Percentiles rank a stretch among this genome's conserved stretches.
phyloP scores from a whole-genome alignment of 257 asterid species.

The Primulina tabacum region DNA sequence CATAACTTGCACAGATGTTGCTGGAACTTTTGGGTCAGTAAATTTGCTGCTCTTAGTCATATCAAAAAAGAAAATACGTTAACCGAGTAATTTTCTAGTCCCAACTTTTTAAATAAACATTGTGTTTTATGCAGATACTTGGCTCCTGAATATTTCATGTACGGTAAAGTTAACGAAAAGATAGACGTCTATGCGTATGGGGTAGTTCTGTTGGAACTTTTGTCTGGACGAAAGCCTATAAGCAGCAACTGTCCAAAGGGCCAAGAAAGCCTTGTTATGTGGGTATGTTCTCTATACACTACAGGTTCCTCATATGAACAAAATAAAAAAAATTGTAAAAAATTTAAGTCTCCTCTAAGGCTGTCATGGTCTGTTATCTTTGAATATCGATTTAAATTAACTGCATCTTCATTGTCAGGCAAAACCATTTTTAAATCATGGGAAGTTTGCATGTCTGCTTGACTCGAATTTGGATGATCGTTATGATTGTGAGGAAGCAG shows the following conservation, averaged over 20 bases:
- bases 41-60: slow-evolving; percentile 19
- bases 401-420: slow-evolving; percentile 48
- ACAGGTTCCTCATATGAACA: background rate
- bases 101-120: slow-evolving; percentile 15
- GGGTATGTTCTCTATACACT: slow-evolving; percentile 54
- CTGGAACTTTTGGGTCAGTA: slow-evolving; percentile 93
- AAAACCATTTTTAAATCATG: slow-evolving; percentile 62
- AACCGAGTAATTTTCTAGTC: background rate
- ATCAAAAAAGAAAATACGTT: background rate
- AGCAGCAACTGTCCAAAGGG: slow-evolving; percentile 78
- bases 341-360: background rate
- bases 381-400: background rate
- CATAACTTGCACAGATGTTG: slow-evolving; percentile 76
- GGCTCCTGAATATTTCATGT: slow-evolving; percentile 99
- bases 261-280: slow-evolving; percentile 94
- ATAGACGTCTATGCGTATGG: slow-evolving; percentile 94
- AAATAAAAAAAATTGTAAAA: no score
- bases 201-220: slow-evolving; percentile 93
- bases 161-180: slow-evolving; percentile 90
- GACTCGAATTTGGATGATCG: slow-evolving; percentile 61
- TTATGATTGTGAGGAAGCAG: slow-evolving; percentile 61
- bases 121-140: slow-evolving; percentile 51
- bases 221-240: slow-evolving; percentile 92
- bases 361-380: slow-evolving; percentile 13
- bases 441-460: slow-evolving; percentile 51